Percentiles rank a stretch among this genome's conserved stretches.
Conservation (phyloP, 371 early-diverging fungal genomes). For the Saksenaea oblongispora region DNA sequence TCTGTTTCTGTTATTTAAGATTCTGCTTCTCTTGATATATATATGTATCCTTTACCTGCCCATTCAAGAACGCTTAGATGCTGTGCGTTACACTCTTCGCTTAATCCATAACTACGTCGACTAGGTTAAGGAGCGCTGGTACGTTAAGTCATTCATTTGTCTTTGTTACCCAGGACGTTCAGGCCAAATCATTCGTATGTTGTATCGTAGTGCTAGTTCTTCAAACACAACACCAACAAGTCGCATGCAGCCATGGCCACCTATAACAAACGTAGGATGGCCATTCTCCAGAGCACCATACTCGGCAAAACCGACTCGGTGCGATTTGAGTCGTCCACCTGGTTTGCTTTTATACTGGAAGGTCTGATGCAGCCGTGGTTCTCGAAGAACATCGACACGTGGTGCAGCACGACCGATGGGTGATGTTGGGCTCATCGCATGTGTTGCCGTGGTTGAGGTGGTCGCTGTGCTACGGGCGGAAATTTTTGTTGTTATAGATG, state of each 20-base stretch:
- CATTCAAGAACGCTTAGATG: conserved; percentile 46
- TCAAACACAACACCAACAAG: conserved; percentile 57
- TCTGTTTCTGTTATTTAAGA: conserved; percentile 15
- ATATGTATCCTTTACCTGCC: conserved; percentile 48
- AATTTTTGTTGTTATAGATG: neutral
- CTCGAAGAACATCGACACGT: conserved; percentile 32
- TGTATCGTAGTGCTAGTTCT: conserved; percentile 37
- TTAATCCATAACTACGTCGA: conserved; percentile 42
- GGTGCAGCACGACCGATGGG: conserved; percentile 7
- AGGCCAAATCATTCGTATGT: conserved; percentile 47
- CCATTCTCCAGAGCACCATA: conserved; percentile 36
- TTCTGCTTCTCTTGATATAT: neutral
- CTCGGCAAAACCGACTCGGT: conserved; percentile 49
- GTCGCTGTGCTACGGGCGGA: conserved; percentile 3
- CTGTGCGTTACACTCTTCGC: conserved; percentile 41
- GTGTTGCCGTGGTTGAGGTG: neutral
- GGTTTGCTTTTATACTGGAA: conserved; percentile 29
- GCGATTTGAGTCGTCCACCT: conserved; percentile 23
- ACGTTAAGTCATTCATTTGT: neutral
- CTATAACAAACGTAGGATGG: conserved; percentile 47
- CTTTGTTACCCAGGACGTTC: conserved; percentile 50
- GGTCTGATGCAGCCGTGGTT: conserved; percentile 46
- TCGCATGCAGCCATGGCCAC: conserved; percentile 46
- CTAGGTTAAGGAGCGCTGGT: neutral
- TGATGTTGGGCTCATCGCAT: conserved; percentile 2